These are phyloP conservation scores for Ceratocystis cubensis DNA, from an alignment of 2,329 filamentous ascomycete species.

Conservation along the genomic window DNA sequence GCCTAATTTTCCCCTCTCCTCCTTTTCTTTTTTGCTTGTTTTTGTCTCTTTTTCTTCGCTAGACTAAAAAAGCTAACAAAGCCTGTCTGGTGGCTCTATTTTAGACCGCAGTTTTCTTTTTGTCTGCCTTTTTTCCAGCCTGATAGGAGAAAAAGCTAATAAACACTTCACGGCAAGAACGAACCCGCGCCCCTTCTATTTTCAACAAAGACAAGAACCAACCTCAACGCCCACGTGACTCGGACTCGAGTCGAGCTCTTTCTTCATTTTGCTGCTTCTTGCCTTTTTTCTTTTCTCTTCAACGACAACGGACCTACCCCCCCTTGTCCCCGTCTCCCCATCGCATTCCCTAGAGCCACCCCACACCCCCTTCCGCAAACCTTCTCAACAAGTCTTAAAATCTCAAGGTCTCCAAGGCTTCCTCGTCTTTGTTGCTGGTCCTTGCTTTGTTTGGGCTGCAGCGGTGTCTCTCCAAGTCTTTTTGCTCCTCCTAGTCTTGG, in stretches of 20 bases:
- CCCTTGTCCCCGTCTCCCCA: neutral
- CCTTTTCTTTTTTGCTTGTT: neutral
- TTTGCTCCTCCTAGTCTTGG: constrained; percentile 7
- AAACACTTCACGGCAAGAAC: neutral
- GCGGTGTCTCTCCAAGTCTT: neutral
- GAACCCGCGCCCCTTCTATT: neutral
- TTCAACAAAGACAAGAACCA: neutral
- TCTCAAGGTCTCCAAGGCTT: neutral
- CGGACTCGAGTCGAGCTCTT: neutral
- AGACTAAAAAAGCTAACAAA: neutral
- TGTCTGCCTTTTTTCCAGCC: neutral
- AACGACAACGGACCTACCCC: neutral
- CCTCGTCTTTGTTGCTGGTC: constrained; percentile 12
- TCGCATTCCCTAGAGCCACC: constrained; percentile 8
- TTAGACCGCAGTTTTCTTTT: neutral
- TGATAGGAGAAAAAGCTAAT: neutral
- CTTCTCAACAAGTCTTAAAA: constrained; percentile 10
- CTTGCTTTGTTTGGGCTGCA: constrained; percentile 16
- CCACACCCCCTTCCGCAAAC: neutral
- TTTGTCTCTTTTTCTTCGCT: neutral
- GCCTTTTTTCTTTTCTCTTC: neutral
- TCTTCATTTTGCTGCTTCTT: neutral
- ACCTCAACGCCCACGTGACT: neutral
- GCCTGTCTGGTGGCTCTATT: neutral
- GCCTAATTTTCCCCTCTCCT: neutral